Percentiles rank a stretch among this genome's conserved stretches.
Evolutionary conservation across 768 basidiomycete genomes (phyloP).

Genomic region (Coprinopsis strossmayeri): DNA sequence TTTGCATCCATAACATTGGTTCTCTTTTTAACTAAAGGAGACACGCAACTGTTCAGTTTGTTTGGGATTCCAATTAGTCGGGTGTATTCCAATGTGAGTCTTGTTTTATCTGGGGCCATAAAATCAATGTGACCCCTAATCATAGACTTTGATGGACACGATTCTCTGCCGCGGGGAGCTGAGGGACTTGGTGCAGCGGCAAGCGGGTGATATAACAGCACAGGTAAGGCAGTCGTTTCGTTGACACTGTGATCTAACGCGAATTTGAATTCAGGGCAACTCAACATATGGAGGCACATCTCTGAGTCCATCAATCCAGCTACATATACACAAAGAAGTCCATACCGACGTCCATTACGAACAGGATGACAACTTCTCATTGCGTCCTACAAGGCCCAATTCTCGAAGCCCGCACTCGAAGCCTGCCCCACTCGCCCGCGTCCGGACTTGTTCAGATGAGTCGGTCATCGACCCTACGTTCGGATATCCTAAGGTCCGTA

Average conservation of each 20-base stretch:
- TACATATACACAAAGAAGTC: background rate
- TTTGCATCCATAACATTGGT: slow-evolving; percentile 41
- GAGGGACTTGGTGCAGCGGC: slow-evolving; percentile 4
- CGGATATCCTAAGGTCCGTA: background rate
- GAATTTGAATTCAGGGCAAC: no score
- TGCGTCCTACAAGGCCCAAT: background rate
- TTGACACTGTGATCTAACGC: no score
- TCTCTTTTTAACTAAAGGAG: slow-evolving; percentile 22
- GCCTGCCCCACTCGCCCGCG: no score
- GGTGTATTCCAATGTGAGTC: slow-evolving; percentile 38
- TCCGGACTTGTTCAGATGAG: background rate
- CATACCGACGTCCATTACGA: slow-evolving; percentile 5
- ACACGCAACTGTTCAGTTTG: slow-evolving; percentile 21
- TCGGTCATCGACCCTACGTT: background rate
- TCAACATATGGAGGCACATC: background rate
- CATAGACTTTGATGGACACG: slow-evolving; percentile 36
- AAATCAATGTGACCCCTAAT: background rate
- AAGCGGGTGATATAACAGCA: slow-evolving; percentile 2
- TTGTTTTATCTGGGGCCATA: no score
- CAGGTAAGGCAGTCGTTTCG: no score
- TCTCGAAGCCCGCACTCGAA: no score
- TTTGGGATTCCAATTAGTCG: slow-evolving; percentile 21
- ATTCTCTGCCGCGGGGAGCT: slow-evolving; percentile 10
- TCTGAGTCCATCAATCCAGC: background rate
- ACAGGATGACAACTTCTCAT: background rate